These are phyloP conservation scores for Calamus simplicifolius DNA, from an alignment of 176 grass and related monocot species.

Conservation along the genomic window DNA sequence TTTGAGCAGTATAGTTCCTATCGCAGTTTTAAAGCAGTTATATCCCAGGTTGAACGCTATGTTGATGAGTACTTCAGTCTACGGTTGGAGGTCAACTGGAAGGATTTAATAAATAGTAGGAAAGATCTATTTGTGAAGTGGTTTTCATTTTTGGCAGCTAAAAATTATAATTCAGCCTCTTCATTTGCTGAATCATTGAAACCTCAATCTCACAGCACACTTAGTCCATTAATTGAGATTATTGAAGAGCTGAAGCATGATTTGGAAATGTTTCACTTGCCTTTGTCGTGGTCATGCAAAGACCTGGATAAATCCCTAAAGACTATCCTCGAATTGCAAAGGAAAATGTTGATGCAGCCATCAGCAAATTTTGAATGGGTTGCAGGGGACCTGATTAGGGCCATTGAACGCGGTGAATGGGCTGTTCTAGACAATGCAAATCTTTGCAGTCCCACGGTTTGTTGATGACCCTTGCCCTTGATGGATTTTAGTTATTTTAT, in stretches of 20 bases:
- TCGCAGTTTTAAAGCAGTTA: conserved; percentile 57
- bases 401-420: conserved; percentile 84
- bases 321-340: conserved; percentile 45
- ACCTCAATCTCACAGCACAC: conserved; percentile 31
- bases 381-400: conserved; percentile 66
- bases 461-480: conserved; percentile 13
- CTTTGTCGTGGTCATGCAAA: conserved; percentile 46
- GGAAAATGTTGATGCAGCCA: conserved; percentile 40
- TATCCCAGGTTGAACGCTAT: conserved; percentile 63
- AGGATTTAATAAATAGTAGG: conserved; percentile 37
- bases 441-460: conserved; percentile 91
- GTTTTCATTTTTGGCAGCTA: conserved; percentile 70
- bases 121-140: conserved; percentile 72
- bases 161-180: conserved; percentile 30
- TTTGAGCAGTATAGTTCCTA: conserved; percentile 97
- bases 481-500: conserved; percentile 4
- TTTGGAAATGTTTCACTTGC: conserved; percentile 41
- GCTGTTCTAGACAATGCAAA: conserved; percentile 93
- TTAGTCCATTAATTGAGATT: conserved; percentile 53
- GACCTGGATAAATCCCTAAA: conserved; percentile 48
- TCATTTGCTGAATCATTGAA: conserved; percentile 35
- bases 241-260: conserved; percentile 64
- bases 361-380: conserved; percentile 87
- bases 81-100: conserved; percentile 42
- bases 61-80: conserved; percentile 74